These are phyloP conservation scores for Guillardia theta DNA, from an alignment of 78 protist genomes.

Conservation along the genomic window DNA sequence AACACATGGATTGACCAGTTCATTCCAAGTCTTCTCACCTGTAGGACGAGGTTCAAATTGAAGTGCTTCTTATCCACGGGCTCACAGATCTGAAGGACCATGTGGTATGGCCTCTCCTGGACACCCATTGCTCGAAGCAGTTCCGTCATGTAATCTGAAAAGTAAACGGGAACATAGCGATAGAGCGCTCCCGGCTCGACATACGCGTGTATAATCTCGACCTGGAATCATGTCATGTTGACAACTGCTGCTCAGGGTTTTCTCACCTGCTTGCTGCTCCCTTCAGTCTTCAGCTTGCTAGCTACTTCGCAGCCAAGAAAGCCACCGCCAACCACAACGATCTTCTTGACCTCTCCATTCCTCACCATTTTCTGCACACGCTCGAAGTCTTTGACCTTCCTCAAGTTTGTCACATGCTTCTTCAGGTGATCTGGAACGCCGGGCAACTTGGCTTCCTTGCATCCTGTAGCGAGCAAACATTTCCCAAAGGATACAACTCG, in stretches of 20 bases:
- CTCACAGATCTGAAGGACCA: no score
- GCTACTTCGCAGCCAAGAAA: constrained; percentile 19
- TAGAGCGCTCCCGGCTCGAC: constrained; percentile 15
- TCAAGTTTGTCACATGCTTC: neutral
- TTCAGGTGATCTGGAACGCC: neutral
- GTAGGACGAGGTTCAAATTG: no score
- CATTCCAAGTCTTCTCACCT: no score
- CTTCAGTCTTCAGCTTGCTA: neutral
- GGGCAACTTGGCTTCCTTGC: neutral
- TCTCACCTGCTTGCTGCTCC: neutral
- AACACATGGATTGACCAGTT: no score
- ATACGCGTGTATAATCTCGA: neutral
- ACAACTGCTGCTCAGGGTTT: no score
- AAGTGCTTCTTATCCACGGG: no score
- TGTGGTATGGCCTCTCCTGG: neutral
- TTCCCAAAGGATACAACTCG: neutral
- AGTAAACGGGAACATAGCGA: constrained; percentile 8
- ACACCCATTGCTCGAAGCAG: neutral
- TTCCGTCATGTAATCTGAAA: neutral
- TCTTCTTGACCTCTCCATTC: neutral
- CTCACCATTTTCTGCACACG: neutral
- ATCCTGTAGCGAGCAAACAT: neutral
- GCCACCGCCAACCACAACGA: constrained; percentile 14
- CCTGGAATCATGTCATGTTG: no score
- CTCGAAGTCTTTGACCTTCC: constrained; percentile 17